A percentile compares a stretch with the other conserved stretches of the same genome.
phyloP scores from a whole-genome alignment of 1,284 basidiomycete genomes.

The Malassezia dermatis region DNA sequence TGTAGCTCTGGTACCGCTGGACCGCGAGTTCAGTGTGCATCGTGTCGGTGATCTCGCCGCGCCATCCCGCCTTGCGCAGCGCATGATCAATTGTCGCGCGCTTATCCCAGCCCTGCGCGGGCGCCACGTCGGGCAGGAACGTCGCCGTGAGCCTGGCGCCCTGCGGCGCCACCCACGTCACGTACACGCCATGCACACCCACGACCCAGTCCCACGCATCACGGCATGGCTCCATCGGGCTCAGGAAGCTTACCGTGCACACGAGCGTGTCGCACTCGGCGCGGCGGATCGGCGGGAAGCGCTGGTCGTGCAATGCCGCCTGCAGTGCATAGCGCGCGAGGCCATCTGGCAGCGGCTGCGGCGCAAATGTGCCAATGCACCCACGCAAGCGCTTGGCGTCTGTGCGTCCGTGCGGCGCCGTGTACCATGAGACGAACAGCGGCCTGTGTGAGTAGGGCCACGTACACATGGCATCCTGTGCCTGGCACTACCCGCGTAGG shows the following conservation, averaged over 20 bases:
- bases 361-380: conserved; percentile 87
- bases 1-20: conserved; percentile 73
- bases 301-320: conserved; percentile 52
- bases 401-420: conserved; percentile 38
- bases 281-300: conserved; percentile 59
- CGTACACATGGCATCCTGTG: neutral
- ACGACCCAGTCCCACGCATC: conserved; percentile 85
- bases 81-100: conserved; percentile 78
- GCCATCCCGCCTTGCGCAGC: conserved; percentile 78
- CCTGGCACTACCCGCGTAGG: conserved; percentile 7
- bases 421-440: conserved; percentile 95
- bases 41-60: conserved; percentile 69
- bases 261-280: conserved; percentile 68
- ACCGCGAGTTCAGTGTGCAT: conserved; percentile 66
- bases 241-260: conserved; percentile 84
- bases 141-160: conserved; percentile 59
- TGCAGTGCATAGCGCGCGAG: conserved; percentile 76
- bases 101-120: conserved; percentile 86
- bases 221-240: conserved; percentile 73
- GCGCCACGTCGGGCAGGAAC: conserved; percentile 85
- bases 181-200: conserved; percentile 82
- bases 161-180: conserved; percentile 64
- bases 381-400: conserved; percentile 59
- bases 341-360: conserved; percentile 64
- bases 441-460: conserved; percentile 52